phyloP scores from a whole-genome alignment of 805 yeast genomes.

The Wickerhamomyces chambardii region DNA sequence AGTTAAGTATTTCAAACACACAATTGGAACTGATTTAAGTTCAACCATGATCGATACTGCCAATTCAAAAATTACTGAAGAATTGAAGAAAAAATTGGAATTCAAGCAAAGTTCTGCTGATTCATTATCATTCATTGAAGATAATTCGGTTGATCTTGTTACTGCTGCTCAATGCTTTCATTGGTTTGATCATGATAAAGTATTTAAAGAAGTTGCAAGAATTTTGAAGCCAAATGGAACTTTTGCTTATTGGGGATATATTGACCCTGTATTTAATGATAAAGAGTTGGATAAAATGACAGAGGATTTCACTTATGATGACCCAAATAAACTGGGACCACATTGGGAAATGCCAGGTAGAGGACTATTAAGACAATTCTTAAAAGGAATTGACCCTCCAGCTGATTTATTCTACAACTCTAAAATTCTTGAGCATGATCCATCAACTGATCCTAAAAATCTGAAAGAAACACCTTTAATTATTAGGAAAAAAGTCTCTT shows the following conservation, averaged over 20 bases:
- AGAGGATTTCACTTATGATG: slow-evolving; percentile 40
- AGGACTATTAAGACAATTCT: slow-evolving; percentile 33
- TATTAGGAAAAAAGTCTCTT: slow-evolving; percentile 27
- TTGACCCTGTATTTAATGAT: slow-evolving; percentile 54
- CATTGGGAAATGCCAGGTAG: slow-evolving; percentile 90
- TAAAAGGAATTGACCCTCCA: slow-evolving; percentile 35
- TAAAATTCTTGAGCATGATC: slow-evolving; percentile 20
- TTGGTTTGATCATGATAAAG: slow-evolving; percentile 59
- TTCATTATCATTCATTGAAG: slow-evolving; percentile 18
- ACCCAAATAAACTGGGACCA: slow-evolving; percentile 43
- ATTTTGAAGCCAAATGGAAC: slow-evolving; percentile 56
- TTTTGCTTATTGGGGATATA: slow-evolving; percentile 72
- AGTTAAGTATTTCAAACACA: slow-evolving; percentile 30
- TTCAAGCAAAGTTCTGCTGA: slow-evolving; percentile 16
- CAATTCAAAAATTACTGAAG: slow-evolving; percentile 10
- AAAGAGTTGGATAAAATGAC: slow-evolving; percentile 49
- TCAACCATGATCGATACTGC: slow-evolving; percentile 45
- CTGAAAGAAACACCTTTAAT: slow-evolving; percentile 15
- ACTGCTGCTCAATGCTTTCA: slow-evolving; percentile 85
- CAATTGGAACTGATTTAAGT: slow-evolving; percentile 59
- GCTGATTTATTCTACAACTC: slow-evolving; percentile 30
- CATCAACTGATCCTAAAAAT: slow-evolving; percentile 2
- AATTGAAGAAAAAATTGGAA: slow-evolving; percentile 7
- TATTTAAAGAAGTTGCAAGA: slow-evolving; percentile 39
- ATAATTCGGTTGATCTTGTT: slow-evolving; percentile 46